phyloP scores from a whole-genome alignment of 371 early-diverging fungal genomes.

The Lichtheimia corymbifera region DNA sequence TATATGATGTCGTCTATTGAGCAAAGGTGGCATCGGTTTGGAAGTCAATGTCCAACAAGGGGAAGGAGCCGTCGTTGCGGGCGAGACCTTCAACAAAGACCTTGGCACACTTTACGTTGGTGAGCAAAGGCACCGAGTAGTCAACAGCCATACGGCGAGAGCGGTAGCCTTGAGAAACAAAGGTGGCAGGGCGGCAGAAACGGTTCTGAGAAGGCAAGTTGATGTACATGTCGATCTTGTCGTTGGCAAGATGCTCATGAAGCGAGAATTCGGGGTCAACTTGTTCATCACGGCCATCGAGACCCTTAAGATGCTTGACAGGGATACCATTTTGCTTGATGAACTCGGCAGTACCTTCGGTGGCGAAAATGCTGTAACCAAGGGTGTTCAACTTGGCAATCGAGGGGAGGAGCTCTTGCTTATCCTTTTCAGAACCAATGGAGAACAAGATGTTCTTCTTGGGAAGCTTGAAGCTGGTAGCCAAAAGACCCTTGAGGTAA shows the following conservation, averaged over 20 bases:
- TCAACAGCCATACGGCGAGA: conserved; percentile 88
- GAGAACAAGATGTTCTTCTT: conserved; percentile 72
- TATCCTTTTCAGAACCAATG: conserved; percentile 72
- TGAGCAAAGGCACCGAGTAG: conserved; percentile 85
- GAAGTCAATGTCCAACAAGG: conserved; percentile 9
- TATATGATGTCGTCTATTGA: conserved; percentile 9
- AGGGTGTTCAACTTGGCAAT: conserved; percentile 60
- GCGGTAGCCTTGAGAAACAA: conserved; percentile 68
- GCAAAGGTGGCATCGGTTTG: conserved; percentile 8
- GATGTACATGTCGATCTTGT: conserved; percentile 93
- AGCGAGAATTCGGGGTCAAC: conserved; percentile 59
- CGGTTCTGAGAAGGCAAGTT: conserved; percentile 92
- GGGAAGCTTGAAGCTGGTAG: conserved; percentile 71
- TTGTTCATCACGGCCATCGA: conserved; percentile 53
- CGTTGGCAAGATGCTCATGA: conserved; percentile 71
- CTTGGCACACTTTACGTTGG: conserved; percentile 79
- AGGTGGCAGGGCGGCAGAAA: conserved; percentile 85
- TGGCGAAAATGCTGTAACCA: conserved; percentile 74
- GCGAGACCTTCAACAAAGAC: conserved; percentile 79
- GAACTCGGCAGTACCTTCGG: conserved; percentile 92
- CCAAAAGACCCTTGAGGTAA: conserved; percentile 85
- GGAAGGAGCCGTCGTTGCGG: conserved; percentile 24
- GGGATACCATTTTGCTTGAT: conserved; percentile 88
- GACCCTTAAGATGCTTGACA: conserved; percentile 83
- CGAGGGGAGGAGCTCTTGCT: conserved; percentile 67